Evolutionary conservation across 371 early-diverging fungal genomes (phyloP), one percentile per base, ranked within the genome.

Genomic region (Mucor velutinosus): DNA sequence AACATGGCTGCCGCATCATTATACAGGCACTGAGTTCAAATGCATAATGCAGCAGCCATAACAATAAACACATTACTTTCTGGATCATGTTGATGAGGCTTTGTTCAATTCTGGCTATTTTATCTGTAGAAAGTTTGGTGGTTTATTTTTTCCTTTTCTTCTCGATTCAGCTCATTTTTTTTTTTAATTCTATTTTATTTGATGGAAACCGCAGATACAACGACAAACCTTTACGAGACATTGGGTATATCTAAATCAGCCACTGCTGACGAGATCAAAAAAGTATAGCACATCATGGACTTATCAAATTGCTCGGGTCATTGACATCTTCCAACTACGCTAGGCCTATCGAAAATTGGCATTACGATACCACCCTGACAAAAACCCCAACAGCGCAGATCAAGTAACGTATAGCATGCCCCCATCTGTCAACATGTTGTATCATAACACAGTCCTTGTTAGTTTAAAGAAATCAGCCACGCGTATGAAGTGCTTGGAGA

Each of bases 401-500:
- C 53, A 77, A 72, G 83, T 83, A 74, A 14, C 70, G 41, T 39
- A 30, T 21, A 43, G 37, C 15, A 23, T 27, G 29, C 8, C 41
- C 15, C 6, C 32, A 4, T 32, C 21, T 12, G 33, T 14, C 51
- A 41, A 30, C 12, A 62, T 35, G 3, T 17, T 2, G 33, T 23
- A 45, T 8, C 15, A 12, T 62, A 45, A 49, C 29, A 41, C 32
- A 29, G 12, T 33, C 57, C 2, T 30, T 29, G 10, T 11, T 59
- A 89, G 86, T 94, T 93, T 75, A 89, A 90, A 72, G 87, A 87
- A 25, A 90, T 94, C 62, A 88, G 87, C 49, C 82, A 87, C 63
- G 95, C 95, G 29, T 95, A 94, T 75, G 92, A 92, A 59, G 76
- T 83, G 29, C 60, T 79, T 60, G 81, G 89, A 33, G 93, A 95